These are phyloP conservation scores for Beauveria sp. DNA, from an alignment of 2,329 filamentous ascomycete genomes.

Conservation along the genomic window DNA sequence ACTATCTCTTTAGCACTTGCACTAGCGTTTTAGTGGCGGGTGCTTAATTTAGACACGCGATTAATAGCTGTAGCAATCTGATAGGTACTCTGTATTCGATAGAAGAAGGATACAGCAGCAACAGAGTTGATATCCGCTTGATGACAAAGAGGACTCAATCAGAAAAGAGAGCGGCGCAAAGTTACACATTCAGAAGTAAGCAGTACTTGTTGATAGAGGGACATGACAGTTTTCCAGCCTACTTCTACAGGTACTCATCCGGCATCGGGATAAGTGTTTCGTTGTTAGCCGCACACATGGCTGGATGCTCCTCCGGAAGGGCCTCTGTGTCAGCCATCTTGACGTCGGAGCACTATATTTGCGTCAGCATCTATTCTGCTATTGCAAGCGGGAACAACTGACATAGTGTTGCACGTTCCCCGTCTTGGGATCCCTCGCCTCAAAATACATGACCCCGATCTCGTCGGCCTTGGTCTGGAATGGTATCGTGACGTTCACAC, in stretches of 20 bases:
- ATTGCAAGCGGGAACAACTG: not conserved
- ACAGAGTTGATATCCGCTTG: too few species aligned
- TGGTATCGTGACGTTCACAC: not conserved
- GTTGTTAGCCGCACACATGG: conserved; percentile 5
- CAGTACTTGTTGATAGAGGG: not conserved
- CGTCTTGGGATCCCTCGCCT: not conserved
- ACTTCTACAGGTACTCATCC: not conserved
- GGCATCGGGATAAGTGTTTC: conserved; percentile 6
- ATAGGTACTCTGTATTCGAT: too few species aligned
- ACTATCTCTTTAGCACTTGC: too few species aligned
- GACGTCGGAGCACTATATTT: not conserved
- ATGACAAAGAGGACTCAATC: too few species aligned
- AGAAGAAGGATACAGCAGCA: too few species aligned
- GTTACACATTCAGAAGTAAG: not conserved
- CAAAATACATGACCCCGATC: conserved; percentile 5
- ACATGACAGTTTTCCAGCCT: not conserved
- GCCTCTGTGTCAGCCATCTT: not conserved
- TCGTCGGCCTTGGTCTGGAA: not conserved
- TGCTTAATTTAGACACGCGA: too few species aligned
- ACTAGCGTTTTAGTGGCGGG: too few species aligned
- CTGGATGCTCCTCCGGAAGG: conserved; percentile 1
- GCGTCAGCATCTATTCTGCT: not conserved
- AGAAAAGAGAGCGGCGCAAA: too few species aligned
- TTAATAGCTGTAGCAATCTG: too few species aligned
- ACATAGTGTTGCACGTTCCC: not conserved